Percentiles rank a stretch among this genome's conserved stretches.
Conservation (phyloP, 768 basidiomycete genomes). For the Chalciporus piperatus region DNA sequence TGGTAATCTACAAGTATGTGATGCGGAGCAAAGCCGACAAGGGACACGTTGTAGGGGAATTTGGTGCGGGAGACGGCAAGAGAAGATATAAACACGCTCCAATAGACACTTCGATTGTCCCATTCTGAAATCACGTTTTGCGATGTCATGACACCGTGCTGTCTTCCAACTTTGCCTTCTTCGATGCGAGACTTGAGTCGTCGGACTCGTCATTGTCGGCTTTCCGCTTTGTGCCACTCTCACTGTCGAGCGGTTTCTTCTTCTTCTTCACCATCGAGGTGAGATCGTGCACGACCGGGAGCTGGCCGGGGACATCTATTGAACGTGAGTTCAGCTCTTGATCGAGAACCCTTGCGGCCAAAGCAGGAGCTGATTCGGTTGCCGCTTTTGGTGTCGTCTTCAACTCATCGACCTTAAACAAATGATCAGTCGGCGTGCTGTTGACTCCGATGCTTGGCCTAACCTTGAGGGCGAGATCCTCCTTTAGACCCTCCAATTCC, state of each 20-base stretch:
- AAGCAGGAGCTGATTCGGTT: conserved; percentile 59
- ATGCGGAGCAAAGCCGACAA: conserved; percentile 67
- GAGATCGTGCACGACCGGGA: conserved; percentile 69
- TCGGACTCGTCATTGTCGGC: conserved; percentile 59
- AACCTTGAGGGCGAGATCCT: conserved; percentile 85
- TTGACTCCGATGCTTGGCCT: background rate
- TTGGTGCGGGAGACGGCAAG: conserved; percentile 67
- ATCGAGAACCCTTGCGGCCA: conserved; percentile 70
- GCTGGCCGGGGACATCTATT: conserved; percentile 32
- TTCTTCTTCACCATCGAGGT: conserved; percentile 88
- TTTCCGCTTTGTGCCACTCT: conserved; percentile 59
- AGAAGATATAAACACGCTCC: conserved; percentile 68
- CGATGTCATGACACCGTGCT: conserved; percentile 18
- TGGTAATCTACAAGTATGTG: conserved; percentile 97
- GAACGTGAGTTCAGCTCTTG: conserved; percentile 55
- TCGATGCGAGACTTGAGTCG: conserved; percentile 44
- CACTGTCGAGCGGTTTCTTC: conserved; percentile 48
- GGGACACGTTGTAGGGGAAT: conserved; percentile 88
- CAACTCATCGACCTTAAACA: conserved; percentile 81
- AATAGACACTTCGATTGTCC: conserved; percentile 19
- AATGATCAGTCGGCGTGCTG: background rate
- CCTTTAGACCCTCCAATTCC: conserved; percentile 70
- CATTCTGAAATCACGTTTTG: conserved; percentile 20
- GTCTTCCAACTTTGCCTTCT: conserved; percentile 63
- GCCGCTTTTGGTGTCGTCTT: conserved; percentile 73